A percentile compares a stretch with the other conserved stretches of the same genome.
phyloP scores from a whole-genome alignment of 371 early-diverging fungal genomes.

The Apophysomyces variabilis region DNA sequence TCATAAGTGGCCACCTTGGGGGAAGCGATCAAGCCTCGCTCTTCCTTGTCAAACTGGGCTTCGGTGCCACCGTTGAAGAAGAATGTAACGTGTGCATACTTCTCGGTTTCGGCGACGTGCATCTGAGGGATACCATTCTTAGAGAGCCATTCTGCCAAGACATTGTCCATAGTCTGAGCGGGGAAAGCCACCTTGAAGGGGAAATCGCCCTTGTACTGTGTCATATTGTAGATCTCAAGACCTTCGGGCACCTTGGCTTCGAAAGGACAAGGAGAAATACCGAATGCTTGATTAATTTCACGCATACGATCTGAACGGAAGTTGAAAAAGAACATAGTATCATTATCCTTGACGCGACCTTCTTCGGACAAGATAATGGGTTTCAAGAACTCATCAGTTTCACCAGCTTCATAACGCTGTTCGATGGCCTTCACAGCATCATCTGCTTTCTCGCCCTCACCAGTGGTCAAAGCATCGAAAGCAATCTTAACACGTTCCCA shows the following conservation, averaged over 20 bases:
- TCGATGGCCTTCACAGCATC: conserved; percentile 80
- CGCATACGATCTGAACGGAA: conserved; percentile 99
- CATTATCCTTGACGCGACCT: conserved; percentile 80
- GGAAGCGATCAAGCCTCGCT: conserved; percentile 89
- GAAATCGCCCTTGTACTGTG: conserved; percentile 97
- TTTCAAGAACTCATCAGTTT: conserved; percentile 99
- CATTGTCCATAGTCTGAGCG: conserved; percentile 95
- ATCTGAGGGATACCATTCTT: conserved; percentile 86
- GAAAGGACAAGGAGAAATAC: conserved; percentile 89
- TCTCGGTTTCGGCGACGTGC: conserved; percentile 99
- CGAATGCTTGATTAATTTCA: conserved; percentile 91
- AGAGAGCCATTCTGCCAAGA: conserved; percentile 96
- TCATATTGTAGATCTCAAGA: conserved; percentile 92
- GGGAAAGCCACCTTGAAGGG: conserved; percentile 94
- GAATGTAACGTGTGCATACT: conserved; percentile 99
- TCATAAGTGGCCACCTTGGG: conserved; percentile 99
- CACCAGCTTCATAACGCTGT: conserved; percentile 80
- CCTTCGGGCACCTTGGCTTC: conserved; percentile 79
- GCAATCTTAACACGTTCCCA: conserved; percentile 98
- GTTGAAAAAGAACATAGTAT: conserved; percentile 93
- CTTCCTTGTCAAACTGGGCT: conserved; percentile 85
- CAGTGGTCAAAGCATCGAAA: conserved; percentile 84
- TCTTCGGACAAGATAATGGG: conserved; percentile 87
- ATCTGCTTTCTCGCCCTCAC: conserved; percentile 76
- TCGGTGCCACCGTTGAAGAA: conserved; percentile 99